Evolutionary conservation across 78 protist species (phyloP).

Genomic region (Guillardia theta): DNA sequence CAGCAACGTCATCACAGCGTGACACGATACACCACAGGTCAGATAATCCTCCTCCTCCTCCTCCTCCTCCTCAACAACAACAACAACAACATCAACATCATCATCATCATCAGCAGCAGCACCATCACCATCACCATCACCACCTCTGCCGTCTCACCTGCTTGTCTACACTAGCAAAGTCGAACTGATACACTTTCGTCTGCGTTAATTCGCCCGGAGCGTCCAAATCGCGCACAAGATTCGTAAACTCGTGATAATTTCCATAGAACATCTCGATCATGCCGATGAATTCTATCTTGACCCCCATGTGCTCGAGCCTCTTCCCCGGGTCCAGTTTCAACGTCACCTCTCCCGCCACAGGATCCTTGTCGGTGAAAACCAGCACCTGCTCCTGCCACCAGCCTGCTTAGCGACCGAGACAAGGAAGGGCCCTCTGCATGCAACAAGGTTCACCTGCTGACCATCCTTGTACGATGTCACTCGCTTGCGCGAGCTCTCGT

Average conservation of each 20-base stretch:
- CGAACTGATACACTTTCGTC: slow-evolving; percentile 44
- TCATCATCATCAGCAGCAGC: background rate
- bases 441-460: no score
- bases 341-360: slow-evolving; percentile 36
- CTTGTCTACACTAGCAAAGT: slow-evolving; percentile 77
- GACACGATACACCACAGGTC: no score
- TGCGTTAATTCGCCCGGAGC: slow-evolving; percentile 78
- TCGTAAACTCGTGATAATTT: slow-evolving; percentile 73
- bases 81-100: background rate
- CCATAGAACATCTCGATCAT: slow-evolving; percentile 78
- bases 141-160: background rate
- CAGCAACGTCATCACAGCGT: no score
- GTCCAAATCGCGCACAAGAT: slow-evolving; percentile 79
- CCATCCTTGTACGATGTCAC: background rate
- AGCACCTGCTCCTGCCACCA: background rate
- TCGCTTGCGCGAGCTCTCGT: background rate
- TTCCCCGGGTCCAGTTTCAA: slow-evolving; percentile 17
- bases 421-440: no score
- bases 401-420: no score
- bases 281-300: slow-evolving; percentile 89
- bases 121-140: no score
- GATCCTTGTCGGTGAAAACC: slow-evolving; percentile 28
- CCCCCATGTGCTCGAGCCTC: slow-evolving; percentile 72
- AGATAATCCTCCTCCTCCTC: no score
- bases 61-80: background rate